Evolutionary conservation across 2,329 filamentous ascomycete species (phyloP), one percentile per base, ranked within the genome.

Genomic region (Diaporthe batatas): DNA sequence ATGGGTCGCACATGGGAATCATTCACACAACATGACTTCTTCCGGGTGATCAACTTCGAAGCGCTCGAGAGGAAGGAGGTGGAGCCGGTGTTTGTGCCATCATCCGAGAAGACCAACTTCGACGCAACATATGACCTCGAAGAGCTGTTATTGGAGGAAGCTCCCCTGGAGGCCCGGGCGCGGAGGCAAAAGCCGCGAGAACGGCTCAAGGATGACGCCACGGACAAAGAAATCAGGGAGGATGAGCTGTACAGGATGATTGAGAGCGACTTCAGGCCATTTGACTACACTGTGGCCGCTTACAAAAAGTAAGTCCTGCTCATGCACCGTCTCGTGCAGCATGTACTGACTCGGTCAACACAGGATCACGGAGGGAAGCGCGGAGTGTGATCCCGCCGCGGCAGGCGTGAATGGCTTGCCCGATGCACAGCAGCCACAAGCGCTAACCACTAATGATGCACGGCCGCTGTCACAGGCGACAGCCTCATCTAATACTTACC

Each of bases 91-190:
- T 99, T 99, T 81, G 90, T 93, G 25, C 96, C 96, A 0, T 98
- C 96, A 0, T 95, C 94, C 71, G 96, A 98, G 64, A 99, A 99
- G 88, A 98, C 96, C 4, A 99, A 99, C 81, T 99, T 99, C 77
- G 96, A 99, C 82, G 96, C 96, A 6, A 99, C 96, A 0, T 98
- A 99, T 80, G 96, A 99, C 82, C 85, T 99, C 67, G 96, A 99
- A 80, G 96, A 99, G 81, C 83, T 99, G 25, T 84, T 99, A 2
- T 83, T 99, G 57, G 96, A 99, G 82, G 96, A 99, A 81, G 96
- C 96, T 16, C 96, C 96, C 0, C 85, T 99, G 6, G 96, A 99
- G 82, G 96, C 96, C 71, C 89, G 96, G 79, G 95, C 96, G 67
- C 90, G 96, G 77, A 91, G 96, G 79, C 96, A 98, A 82, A 98